Base-by-base conservation (phyloP, 2,329 filamentous ascomycete species). In the Aspergillus sp. region DNA sequence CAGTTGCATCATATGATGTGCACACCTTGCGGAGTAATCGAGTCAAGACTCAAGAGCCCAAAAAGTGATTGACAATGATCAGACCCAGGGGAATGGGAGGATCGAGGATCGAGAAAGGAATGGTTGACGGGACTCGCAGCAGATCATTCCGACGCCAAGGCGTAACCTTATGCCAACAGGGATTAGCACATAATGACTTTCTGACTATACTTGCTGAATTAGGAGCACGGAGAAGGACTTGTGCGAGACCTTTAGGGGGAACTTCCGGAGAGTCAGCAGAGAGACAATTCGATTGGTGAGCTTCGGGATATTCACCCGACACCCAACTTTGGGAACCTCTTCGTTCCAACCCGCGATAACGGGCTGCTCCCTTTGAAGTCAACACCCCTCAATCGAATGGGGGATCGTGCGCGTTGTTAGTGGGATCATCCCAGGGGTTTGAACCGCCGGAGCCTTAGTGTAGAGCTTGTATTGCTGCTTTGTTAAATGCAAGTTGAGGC, bases 271-370 rank as follows among this genome's bases (percentile, higher is more conserved):
- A 41, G 34, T 13, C 34, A 41, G 34, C 34, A 17, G 34, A 41
- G 34, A 15, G 31, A 38, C 34, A 41, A 4, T 41, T 41, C 54
- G n/a, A 49, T 57, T 56, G 57, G 57, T 45, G 60, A 61, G 57
- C 56, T 28, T 60, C 57, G 60, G 59, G 60, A 49, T 45, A 51
- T 58, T 47, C 25, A 52, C 48, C 43, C 58, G 61, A 62, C 53
- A 57, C 62, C 63, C 63, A 61, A 69, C 64, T 70, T 72, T 71
- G 68, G 65, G 66, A 66, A 66, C 54, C 46, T 52, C 15, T 28
- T 64, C 58, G 19, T 62, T 59, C n/a, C 43, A 54, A 34, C 28
- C 50, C 51, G 57, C 54, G 57, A 59, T 55, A 71, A 70, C 67
- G 67, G 68, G 25, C 66, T 65, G 64, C 64, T 60, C 41, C 54